Percentiles rank a stretch among this genome's conserved stretches.
Conservation (phyloP, 2,329 filamentous ascomycete genomes). For the Venturia effusa region DNA sequence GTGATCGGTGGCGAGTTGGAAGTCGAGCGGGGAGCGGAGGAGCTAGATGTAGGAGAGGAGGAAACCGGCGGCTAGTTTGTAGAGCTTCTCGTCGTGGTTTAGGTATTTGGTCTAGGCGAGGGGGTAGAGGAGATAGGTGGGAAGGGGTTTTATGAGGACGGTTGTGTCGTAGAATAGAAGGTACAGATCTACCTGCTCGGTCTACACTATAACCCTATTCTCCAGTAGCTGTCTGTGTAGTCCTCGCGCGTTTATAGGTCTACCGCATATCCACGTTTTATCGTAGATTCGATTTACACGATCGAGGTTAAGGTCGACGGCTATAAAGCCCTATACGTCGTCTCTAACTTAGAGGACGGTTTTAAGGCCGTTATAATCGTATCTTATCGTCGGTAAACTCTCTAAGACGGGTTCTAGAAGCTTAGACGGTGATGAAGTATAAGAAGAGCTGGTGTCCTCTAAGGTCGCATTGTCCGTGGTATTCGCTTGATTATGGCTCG, state of each 20-base stretch:
- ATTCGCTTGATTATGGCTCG: no score
- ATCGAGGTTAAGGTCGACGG: slow-evolving; percentile 5
- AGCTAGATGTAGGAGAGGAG: slow-evolving; percentile 12
- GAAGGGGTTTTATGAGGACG: slow-evolving; percentile 10
- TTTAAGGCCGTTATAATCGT: neutral
- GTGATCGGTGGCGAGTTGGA: slow-evolving; percentile 6
- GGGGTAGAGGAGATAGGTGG: slow-evolving; percentile 9
- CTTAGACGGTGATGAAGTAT: neutral
- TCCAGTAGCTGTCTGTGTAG: slow-evolving; percentile 11
- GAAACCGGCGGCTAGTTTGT: slow-evolving; percentile 8
- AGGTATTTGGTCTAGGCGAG: neutral
- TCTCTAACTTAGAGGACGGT: neutral
- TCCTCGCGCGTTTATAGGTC: slow-evolving; percentile 17
- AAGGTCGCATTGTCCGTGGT: no score
- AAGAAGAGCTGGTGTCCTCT: no score
- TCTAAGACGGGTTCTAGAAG: neutral
- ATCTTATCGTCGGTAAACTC: neutral
- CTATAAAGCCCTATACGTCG: neutral
- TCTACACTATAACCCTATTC: neutral
- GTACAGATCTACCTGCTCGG: slow-evolving; percentile 11
- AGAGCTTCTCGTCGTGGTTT: neutral
- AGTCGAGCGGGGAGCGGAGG: slow-evolving; percentile 9
- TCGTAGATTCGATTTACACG: slow-evolving; percentile 9
- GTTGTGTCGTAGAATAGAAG: slow-evolving; percentile 6
- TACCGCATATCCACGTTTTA: slow-evolving; percentile 10